Evolutionary conservation across 2,329 filamentous ascomycete species (phyloP), one percentile per base, ranked within the genome.

Genomic region (Ceratocystis smalleyi): DNA sequence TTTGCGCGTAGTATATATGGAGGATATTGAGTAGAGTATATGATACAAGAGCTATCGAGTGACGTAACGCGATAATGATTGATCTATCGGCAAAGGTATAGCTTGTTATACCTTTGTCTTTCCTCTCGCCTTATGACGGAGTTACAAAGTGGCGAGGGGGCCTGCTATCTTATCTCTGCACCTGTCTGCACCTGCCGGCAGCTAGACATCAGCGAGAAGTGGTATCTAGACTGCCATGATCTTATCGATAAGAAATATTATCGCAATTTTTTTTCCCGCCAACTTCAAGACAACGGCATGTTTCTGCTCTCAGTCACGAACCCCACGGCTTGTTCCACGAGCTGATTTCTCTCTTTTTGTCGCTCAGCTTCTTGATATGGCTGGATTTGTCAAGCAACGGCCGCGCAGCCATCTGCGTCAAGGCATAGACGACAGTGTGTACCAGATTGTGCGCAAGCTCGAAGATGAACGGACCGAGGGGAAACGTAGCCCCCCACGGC

Each of bases 371-470:
- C 17, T 68, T 67, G 68, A 69, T 68, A 69, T 69, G 67, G 68
- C 69, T 69, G 69, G 62, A 67, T 69, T 69, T 70, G 68, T 66
- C 64, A 63, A 64, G 59, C 43, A 65, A 22, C 47, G 60, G 15
- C 63, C 66, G 3, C 27, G 32, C 43, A 63, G 60, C 61, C 45
- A 59, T 12, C 55, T 84, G 43, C 77, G 78, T 51, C 77, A 80
- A 65, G 78, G 80, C 22, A 73, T 89, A 43, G 87, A 89, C 69
- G 79, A 80, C 67, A 87, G 89, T 71, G 81, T 96, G 67, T 91
- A 92, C 72, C 86, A 89, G 71, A 81, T 94, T 45, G 81, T 95
- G 45, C 83, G 83, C 68, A 94, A 90, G 73, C 78, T 92, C 63
- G 81, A 89, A 64, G 86, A 89, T 66, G 82, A 86, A 62, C 81